Evolutionary conservation across 768 basidiomycete species (phyloP).

Genomic region (Mrakia gelida): DNA sequence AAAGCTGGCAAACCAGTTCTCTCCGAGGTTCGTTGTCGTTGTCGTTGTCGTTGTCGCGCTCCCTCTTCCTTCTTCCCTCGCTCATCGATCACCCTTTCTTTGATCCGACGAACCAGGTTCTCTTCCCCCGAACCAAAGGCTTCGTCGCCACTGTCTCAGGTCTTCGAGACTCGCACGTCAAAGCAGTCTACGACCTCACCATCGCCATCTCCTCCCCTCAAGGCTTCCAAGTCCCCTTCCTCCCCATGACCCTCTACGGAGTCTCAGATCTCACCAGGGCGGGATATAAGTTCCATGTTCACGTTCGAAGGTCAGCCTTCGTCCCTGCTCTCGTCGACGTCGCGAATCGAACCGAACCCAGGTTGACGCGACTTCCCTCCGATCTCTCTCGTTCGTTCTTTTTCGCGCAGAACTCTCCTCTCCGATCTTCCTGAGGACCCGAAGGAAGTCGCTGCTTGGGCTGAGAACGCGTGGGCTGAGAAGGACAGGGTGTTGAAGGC

Average conservation of each 20-base stretch:
- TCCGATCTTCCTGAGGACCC: neutral
- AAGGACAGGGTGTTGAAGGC: conserved; percentile 2
- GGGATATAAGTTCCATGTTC: conserved; percentile 10
- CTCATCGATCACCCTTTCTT: neutral
- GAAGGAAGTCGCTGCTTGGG: neutral
- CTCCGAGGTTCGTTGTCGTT: neutral
- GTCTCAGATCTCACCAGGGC: neutral
- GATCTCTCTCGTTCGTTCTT: neutral
- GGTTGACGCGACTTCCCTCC: neutral
- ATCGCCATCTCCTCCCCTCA: neutral
- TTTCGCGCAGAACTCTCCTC: neutral
- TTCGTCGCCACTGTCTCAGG: conserved; percentile 11
- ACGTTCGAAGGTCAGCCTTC: neutral
- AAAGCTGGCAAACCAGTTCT: conserved; percentile 6
- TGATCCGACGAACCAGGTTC: no score
- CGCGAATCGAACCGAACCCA: no score
- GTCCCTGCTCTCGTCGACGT: neutral
- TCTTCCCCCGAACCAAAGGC: conserved; percentile 12
- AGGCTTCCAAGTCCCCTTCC: conserved; percentile 6
- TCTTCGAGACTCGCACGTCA: conserved; percentile 19
- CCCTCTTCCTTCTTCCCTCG: neutral
- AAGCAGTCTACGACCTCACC: conserved; percentile 11
- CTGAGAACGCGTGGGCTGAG: neutral
- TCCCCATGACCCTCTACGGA: neutral
- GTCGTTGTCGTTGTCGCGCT: neutral